Conservation (phyloP, 208 protist genomes). For the Acanthamoeba healyi region DNA sequence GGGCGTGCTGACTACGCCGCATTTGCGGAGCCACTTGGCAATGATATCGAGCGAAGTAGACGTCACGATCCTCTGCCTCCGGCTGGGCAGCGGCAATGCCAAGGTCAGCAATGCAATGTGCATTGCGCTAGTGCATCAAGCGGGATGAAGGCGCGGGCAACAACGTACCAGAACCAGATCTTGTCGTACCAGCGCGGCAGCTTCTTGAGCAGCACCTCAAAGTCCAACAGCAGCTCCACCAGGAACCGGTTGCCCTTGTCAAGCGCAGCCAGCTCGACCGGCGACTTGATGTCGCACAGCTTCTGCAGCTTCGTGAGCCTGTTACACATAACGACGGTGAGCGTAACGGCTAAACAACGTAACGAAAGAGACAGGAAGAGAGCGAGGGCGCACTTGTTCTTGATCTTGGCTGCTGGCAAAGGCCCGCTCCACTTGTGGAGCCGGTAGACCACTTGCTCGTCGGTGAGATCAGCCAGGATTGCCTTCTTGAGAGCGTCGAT, state of each 20-base stretch:
- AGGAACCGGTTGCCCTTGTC: not conserved
- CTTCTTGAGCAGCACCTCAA: constrained; percentile 57
- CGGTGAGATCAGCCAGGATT: constrained; percentile 23
- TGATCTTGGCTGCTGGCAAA: constrained; percentile 20
- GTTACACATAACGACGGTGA: too few relatives aligned
- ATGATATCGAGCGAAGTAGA: not conserved
- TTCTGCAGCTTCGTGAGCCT: not conserved
- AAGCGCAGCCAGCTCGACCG: not conserved
- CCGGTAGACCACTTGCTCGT: constrained; percentile 30
- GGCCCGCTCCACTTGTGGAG: constrained; percentile 8
- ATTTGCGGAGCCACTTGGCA: not conserved
- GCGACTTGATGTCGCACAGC: not conserved
- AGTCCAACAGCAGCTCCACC: constrained; percentile 20
- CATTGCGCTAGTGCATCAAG: not conserved
- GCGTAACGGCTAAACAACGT: too few relatives aligned
- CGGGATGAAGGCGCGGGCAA: too few relatives aligned
- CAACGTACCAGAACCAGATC: constrained; percentile 45
- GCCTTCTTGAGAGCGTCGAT: constrained; percentile 39
- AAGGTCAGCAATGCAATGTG: too few relatives aligned
- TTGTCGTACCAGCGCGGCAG: constrained; percentile 13
- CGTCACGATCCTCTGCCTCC: not conserved
- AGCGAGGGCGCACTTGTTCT: not conserved
- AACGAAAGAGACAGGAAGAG: not conserved
- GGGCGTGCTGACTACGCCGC: not conserved
- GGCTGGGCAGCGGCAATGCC: not conserved